These are phyloP conservation scores for Penicillium bovifimosum DNA, from an alignment of 495 filamentous ascomycete genomes.

Conservation along the genomic window DNA sequence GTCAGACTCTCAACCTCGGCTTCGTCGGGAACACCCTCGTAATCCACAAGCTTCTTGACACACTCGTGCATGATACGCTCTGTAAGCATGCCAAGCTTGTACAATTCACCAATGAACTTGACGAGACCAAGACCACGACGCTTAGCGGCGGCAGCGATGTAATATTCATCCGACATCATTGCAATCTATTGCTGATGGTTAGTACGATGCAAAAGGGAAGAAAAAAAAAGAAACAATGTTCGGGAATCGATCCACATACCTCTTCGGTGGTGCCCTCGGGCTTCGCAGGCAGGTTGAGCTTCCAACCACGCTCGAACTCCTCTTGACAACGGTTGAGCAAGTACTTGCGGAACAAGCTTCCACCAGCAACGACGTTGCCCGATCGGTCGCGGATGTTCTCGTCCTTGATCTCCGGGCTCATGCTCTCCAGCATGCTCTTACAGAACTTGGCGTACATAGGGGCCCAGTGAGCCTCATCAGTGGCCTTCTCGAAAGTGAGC, in stretches of 20 bases:
- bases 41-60: conserved; percentile 93
- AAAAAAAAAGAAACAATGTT: not conserved
- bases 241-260: not conserved
- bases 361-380: conserved; percentile 82
- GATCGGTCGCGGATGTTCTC: conserved; percentile 85
- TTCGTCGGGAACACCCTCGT: conserved; percentile 88
- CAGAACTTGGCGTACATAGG: conserved; percentile 99
- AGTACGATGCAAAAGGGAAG: not conserved
- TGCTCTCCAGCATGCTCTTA: conserved; percentile 90
- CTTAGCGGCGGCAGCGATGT: conserved; percentile 91
- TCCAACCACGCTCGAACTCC: conserved; percentile 98
- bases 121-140: conserved; percentile 94
- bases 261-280: conserved; percentile 73
- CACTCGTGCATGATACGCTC: conserved; percentile 99
- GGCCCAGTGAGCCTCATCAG: conserved; percentile 97
- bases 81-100: conserved; percentile 97
- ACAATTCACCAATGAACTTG: conserved; percentile 98
- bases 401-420: conserved; percentile 93
- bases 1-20: conserved; percentile 92
- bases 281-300: conserved; percentile 76
- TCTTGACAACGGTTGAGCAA: conserved; percentile 97
- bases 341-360: conserved; percentile 95
- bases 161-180: conserved; percentile 96
- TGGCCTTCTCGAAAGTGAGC: conserved; percentile 98
- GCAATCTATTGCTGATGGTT: conserved; percentile 29